phyloP scores from a whole-genome alignment of 305 asterid species.

The Euphrasia arctica region DNA sequence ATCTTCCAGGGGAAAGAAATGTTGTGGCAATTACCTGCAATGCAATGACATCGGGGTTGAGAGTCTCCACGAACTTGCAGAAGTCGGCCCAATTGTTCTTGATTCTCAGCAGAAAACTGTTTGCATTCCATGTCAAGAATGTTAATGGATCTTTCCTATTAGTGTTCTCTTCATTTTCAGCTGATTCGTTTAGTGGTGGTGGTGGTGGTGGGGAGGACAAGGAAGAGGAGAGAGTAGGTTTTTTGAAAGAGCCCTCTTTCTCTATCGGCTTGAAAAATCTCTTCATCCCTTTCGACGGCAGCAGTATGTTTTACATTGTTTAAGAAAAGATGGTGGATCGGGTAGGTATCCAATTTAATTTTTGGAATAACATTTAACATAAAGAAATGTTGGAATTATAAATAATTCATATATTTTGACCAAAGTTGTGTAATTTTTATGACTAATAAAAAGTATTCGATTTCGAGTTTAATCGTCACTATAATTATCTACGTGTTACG shows the following conservation, averaged over 20 bases:
- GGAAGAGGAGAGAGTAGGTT: constrained; percentile 45
- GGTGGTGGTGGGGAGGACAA: constrained; percentile 15
- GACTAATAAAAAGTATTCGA: too few relatives aligned
- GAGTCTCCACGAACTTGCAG: constrained; percentile 52
- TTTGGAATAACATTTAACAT: too few relatives aligned
- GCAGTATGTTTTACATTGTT: too few relatives aligned
- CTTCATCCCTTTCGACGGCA: constrained; percentile 41
- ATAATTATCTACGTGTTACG: too few relatives aligned
- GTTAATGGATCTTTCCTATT: constrained; percentile 54
- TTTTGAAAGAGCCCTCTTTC: constrained; percentile 72
- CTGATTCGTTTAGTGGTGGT: constrained; percentile 25
- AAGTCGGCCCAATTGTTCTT: constrained; percentile 80
- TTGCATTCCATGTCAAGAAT: constrained; percentile 94
- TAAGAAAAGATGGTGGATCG: too few relatives aligned
- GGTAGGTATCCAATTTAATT: too few relatives aligned
- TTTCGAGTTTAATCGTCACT: too few relatives aligned
- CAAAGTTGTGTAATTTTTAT: too few relatives aligned
- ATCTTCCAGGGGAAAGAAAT: neutral
- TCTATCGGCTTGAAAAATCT: constrained; percentile 82
- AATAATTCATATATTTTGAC: too few relatives aligned
- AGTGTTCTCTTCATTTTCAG: constrained; percentile 26
- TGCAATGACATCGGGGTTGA: constrained; percentile 89
- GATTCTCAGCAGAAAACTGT: constrained; percentile 71
- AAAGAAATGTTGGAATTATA: too few relatives aligned
- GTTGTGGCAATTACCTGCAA: constrained; percentile 50